Evolutionary conservation across 2,329 filamentous ascomycete species (phyloP).

Genomic region (Phialemonium atrogriseum): DNA sequence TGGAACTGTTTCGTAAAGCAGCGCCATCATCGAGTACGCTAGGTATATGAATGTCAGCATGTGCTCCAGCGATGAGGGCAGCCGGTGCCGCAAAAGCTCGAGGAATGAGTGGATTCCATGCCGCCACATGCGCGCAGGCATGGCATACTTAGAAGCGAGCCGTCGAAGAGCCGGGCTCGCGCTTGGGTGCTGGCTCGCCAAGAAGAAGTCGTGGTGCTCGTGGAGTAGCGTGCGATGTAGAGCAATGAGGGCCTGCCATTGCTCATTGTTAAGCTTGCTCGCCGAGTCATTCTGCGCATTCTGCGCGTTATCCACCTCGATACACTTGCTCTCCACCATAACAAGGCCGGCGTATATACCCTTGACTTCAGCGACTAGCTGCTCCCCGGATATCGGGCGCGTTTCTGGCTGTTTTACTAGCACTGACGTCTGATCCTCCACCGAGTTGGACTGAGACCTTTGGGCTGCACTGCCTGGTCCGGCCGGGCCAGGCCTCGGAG

Average conservation of each 20-base stretch:
- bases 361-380: slow-evolving; percentile 74
- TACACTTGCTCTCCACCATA: slow-evolving; percentile 82
- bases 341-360: slow-evolving; percentile 76
- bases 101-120: slow-evolving; percentile 84
- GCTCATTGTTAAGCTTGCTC: slow-evolving; percentile 48
- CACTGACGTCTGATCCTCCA: slow-evolving; percentile 10
- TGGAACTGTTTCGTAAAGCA: slow-evolving; percentile 78
- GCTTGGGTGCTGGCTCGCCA: slow-evolving; percentile 79
- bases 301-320: slow-evolving; percentile 66
- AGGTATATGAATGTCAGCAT: slow-evolving; percentile 89
- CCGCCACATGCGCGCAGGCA: slow-evolving; percentile 92
- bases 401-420: slow-evolving; percentile 48
- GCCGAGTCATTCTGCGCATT: slow-evolving; percentile 34
- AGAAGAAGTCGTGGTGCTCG: slow-evolving; percentile 79
- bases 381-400: slow-evolving; percentile 64
- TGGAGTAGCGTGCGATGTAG: slow-evolving; percentile 73
- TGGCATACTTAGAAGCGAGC: slow-evolving; percentile 73
- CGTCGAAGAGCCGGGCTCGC: slow-evolving; percentile 59
- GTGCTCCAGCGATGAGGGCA: slow-evolving; percentile 73
- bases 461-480: no score
- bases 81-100: slow-evolving; percentile 63
- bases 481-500: no score
- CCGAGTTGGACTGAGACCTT: slow-evolving; percentile 6
- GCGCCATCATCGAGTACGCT: slow-evolving; percentile 81
- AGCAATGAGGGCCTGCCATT: slow-evolving; percentile 79